A percentile compares a stretch with the other conserved stretches of the same genome.
Evolutionary conservation across 2,329 filamentous ascomycete species (phyloP).

Genomic region (Diaporthe sp.): DNA sequence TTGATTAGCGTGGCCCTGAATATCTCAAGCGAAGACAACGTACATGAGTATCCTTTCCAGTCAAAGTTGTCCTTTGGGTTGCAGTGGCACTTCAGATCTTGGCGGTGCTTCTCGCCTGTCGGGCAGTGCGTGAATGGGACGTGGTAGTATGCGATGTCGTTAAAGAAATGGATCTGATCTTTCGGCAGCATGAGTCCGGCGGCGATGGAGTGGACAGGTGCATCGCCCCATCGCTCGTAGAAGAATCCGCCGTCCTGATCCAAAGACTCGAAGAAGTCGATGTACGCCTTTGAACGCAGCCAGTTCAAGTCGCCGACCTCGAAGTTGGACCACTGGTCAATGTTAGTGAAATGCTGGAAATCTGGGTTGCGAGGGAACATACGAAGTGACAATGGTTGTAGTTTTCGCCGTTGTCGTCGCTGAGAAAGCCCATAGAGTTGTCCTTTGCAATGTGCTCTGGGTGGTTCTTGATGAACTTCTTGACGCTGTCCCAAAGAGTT

Average conservation of each 20-base stretch:
- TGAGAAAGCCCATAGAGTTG: slow-evolving; percentile 93
- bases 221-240: slow-evolving; percentile 98
- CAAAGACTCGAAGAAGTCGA: slow-evolving; percentile 90
- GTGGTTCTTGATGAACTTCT: slow-evolving; percentile 92
- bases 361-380: slow-evolving; percentile 55
- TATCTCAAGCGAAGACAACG: slow-evolving; percentile 55
- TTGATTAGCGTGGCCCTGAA: neutral
- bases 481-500: slow-evolving; percentile 94
- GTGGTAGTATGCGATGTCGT: slow-evolving; percentile 98
- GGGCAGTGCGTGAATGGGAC: slow-evolving; percentile 98
- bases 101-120: slow-evolving; percentile 85
- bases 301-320: slow-evolving; percentile 95
- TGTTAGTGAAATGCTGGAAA: neutral
- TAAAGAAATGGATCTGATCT: slow-evolving; percentile 97
- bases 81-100: slow-evolving; percentile 93
- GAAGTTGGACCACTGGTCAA: slow-evolving; percentile 93
- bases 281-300: slow-evolving; percentile 89
- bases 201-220: slow-evolving; percentile 97
- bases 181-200: slow-evolving; percentile 89
- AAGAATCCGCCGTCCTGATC: slow-evolving; percentile 97
- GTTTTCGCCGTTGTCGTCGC: slow-evolving; percentile 88
- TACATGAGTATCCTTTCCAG: slow-evolving; percentile 99
- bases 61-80: slow-evolving; percentile 98
- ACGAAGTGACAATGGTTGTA: slow-evolving; percentile 99
- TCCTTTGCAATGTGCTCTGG: slow-evolving; percentile 88